phyloP scores from a whole-genome alignment of 192 early-diverging fungal species.

The Chytriomyces hyalinus region DNA sequence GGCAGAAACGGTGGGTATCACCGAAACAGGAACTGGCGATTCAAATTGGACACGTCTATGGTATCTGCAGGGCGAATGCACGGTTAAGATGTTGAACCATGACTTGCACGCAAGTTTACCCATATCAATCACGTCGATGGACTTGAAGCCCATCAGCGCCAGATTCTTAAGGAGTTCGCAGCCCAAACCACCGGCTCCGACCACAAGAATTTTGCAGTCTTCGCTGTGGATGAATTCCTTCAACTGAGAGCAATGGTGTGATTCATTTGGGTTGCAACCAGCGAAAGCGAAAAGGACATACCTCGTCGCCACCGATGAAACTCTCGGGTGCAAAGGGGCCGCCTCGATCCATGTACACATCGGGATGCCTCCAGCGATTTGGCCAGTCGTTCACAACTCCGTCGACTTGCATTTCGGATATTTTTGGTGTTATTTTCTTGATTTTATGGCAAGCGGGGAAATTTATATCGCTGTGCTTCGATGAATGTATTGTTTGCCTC shows the following conservation, averaged over 20 bases:
- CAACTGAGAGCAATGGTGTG: slow-evolving; percentile 27
- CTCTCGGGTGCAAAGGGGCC: slow-evolving; percentile 56
- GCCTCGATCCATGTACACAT: slow-evolving; percentile 54
- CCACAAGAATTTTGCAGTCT: slow-evolving; percentile 54
- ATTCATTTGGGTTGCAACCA: slow-evolving; percentile 2
- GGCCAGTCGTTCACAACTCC: slow-evolving; percentile 19
- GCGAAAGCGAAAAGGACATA: slow-evolving; percentile 1
- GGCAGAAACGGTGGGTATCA: slow-evolving; percentile 6
- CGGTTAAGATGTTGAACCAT: too few relatives aligned
- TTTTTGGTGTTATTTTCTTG: too few relatives aligned
- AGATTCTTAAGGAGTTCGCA: slow-evolving; percentile 98
- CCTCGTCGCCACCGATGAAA: slow-evolving; percentile 57
- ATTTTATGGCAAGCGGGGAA: too few relatives aligned
- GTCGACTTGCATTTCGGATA: too few relatives aligned
- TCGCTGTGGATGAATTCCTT: slow-evolving; percentile 52
- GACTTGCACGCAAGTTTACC: slow-evolving; percentile 32
- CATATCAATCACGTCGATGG: slow-evolving; percentile 92
- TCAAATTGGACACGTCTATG: slow-evolving; percentile 97
- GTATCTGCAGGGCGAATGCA: slow-evolving; percentile 58
- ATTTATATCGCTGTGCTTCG: too few relatives aligned
- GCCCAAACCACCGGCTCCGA: slow-evolving; percentile 88
- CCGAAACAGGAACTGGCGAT: slow-evolving; percentile 98
- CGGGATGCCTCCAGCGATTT: slow-evolving; percentile 54
- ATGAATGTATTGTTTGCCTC: too few relatives aligned
- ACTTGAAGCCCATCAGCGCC: slow-evolving; percentile 83